These are phyloP conservation scores for Exophiala bonariae DNA, from an alignment of 2,329 filamentous ascomycete species.

Conservation along the genomic window DNA sequence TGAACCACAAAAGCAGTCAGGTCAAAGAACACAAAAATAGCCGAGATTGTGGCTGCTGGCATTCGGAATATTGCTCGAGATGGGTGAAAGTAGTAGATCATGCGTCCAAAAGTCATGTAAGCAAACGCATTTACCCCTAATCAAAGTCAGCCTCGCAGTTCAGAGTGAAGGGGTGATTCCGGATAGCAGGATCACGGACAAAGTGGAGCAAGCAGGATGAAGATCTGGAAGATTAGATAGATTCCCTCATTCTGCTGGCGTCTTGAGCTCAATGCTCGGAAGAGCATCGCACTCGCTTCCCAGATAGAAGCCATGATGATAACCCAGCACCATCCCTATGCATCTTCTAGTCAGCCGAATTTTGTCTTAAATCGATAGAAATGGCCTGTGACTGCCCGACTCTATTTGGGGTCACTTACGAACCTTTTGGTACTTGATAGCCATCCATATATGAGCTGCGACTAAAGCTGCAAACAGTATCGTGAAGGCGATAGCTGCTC, in stretches of 20 bases:
- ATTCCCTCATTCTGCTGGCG: constrained; percentile 38
- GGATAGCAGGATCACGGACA: constrained; percentile 29
- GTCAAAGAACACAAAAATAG: constrained; percentile 47
- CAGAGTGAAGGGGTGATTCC: constrained; percentile 6
- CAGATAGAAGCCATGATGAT: constrained; percentile 44
- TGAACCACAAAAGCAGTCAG: constrained; percentile 47
- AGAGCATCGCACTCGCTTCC: constrained; percentile 41
- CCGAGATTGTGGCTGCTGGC: constrained; percentile 38
- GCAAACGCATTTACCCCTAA: constrained; percentile 46
- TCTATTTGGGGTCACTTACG: constrained; percentile 16
- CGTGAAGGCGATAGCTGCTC: constrained; percentile 35
- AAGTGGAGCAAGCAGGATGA: constrained; percentile 44
- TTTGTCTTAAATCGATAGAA: neutral
- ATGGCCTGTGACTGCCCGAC: neutral
- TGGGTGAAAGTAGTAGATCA: constrained; percentile 41
- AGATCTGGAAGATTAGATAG: constrained; percentile 37
- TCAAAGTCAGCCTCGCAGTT: constrained; percentile 4
- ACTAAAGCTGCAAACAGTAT: constrained; percentile 35
- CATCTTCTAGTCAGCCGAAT: constrained; percentile 6
- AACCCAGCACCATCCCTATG: constrained; percentile 44
- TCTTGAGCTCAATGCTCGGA: constrained; percentile 42
- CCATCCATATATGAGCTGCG: constrained; percentile 34
- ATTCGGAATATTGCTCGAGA: constrained; percentile 36
- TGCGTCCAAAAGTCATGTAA: constrained; percentile 43
- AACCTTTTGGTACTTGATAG: constrained; percentile 33